phyloP scores from a whole-genome alignment of 2,329 filamentous ascomycete species.

The Clathrospora elynae region DNA sequence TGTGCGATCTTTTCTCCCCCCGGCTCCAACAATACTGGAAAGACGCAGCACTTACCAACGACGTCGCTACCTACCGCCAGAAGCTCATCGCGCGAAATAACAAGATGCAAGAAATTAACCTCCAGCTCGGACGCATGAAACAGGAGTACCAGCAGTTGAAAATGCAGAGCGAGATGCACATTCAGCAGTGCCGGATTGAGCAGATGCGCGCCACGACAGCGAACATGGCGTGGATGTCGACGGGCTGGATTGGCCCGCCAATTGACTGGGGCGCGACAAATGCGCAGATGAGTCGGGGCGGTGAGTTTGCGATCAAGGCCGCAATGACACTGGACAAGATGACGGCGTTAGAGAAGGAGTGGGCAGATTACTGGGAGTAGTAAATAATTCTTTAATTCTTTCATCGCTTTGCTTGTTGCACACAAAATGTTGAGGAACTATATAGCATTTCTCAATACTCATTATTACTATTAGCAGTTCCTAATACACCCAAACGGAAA shows the following conservation, averaged over 20 bases:
- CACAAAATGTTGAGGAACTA: no score
- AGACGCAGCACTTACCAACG: slow-evolving; percentile 12
- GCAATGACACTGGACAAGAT: slow-evolving; percentile 19
- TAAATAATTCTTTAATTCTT: no score
- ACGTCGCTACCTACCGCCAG: slow-evolving; percentile 11
- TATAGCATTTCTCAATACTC: no score
- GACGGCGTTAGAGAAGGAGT: slow-evolving; percentile 19
- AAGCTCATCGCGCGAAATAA: slow-evolving; percentile 12
- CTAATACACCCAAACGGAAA: slow-evolving; percentile 37
- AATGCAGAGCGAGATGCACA: slow-evolving; percentile 14
- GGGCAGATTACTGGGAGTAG: slow-evolving; percentile 18
- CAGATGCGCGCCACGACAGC: slow-evolving; percentile 6
- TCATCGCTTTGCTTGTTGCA: no score
- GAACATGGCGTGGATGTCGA: slow-evolving; percentile 2
- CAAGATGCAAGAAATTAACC: slow-evolving; percentile 18
- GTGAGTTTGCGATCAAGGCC: slow-evolving; percentile 20
- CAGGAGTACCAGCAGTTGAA: slow-evolving; percentile 19
- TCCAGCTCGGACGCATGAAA: slow-evolving; percentile 16
- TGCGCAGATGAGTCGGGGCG: slow-evolving; percentile 17
- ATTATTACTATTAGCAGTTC: slow-evolving; percentile 18
- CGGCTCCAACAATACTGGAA: slow-evolving; percentile 21
- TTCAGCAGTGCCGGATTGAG: slow-evolving; percentile 16
- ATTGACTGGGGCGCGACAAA: slow-evolving; percentile 17
- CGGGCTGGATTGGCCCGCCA: slow-evolving; percentile 8
- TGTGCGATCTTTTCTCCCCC: slow-evolving; percentile 24